Conservation (phyloP, 768 basidiomycete species). For the Suillus paluster region DNA sequence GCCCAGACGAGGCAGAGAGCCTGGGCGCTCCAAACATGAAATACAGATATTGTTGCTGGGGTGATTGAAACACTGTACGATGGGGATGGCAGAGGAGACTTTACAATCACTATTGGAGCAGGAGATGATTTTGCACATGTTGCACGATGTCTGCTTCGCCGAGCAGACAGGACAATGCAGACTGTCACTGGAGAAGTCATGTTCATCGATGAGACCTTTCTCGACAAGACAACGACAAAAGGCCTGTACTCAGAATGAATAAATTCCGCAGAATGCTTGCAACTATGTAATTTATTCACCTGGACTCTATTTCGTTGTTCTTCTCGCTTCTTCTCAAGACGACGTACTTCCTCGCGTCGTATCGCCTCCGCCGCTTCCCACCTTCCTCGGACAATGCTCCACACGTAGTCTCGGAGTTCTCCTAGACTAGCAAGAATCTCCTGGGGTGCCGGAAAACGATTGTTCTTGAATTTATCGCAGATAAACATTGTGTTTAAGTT, state of each 20-base stretch:
- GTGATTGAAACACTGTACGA: not conserved
- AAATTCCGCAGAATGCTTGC: not conserved
- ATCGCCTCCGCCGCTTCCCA: not conserved
- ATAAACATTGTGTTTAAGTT: conserved; percentile 7
- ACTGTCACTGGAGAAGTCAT: not conserved
- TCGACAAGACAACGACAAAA: not conserved
- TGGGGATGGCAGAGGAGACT: conserved; percentile 3
- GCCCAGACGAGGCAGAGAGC: not conserved
- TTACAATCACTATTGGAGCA: not conserved
- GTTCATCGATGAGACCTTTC: not conserved
- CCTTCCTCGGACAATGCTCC: not conserved
- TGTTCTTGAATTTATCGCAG: conserved; percentile 10
- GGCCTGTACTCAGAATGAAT: not conserved
- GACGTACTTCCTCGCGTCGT: not conserved
- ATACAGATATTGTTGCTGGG: not conserved
- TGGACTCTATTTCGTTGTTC: not conserved
- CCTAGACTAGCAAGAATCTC: not conserved
- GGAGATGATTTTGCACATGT: not conserved
- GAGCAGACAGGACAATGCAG: conserved; percentile 3
- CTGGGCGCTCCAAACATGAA: not conserved
- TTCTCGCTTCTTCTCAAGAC: not conserved
- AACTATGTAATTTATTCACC: conserved; percentile 1
- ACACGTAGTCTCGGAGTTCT: conserved; percentile 1
- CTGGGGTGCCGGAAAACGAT: conserved; percentile 5
- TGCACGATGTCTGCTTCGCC: not conserved